phyloP scores from a whole-genome alignment of 1,139 yeast species.

The Petasospora rhodanensis region DNA sequence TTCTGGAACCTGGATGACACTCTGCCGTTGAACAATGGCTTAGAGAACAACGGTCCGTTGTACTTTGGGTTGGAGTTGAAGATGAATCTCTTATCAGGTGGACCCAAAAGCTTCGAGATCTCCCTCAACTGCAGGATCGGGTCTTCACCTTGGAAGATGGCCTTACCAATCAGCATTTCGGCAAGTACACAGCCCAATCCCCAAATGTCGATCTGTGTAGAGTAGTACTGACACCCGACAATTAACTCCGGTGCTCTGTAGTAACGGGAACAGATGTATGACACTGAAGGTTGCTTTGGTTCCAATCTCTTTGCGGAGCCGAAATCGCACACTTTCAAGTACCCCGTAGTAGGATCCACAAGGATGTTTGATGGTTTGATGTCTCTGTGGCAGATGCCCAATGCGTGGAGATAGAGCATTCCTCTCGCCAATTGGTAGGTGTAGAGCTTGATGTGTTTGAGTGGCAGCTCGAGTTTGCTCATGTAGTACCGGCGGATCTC shows the following conservation, averaged over 20 bases:
- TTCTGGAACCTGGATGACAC: conserved; percentile 60
- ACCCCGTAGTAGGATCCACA: conserved; percentile 63
- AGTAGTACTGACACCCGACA: conserved; percentile 69
- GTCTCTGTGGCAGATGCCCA: conserved; percentile 78
- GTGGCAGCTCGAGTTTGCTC: conserved; percentile 59
- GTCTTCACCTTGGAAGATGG: conserved; percentile 77
- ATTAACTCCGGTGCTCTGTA: conserved; percentile 82
- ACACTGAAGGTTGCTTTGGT: conserved; percentile 67
- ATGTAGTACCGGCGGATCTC: conserved; percentile 69
- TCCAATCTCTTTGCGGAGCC: conserved; percentile 79
- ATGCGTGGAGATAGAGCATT: conserved; percentile 75
- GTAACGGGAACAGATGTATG: conserved; percentile 75
- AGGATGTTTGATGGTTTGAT: conserved; percentile 76
- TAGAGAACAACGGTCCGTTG: conserved; percentile 68
- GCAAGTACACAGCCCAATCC: conserved; percentile 83
- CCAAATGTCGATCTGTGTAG: conserved; percentile 82
- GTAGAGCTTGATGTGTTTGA: conserved; percentile 71
- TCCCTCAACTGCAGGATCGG: conserved; percentile 73
- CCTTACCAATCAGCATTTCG: conserved; percentile 77
- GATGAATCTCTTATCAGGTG: conserved; percentile 64
- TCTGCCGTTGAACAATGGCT: conserved; percentile 60
- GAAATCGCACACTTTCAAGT: conserved; percentile 73
- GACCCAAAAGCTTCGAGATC: conserved; percentile 72
- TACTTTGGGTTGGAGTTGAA: conserved; percentile 71
- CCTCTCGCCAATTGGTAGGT: conserved; percentile 80